phyloP scores from a whole-genome alignment of 2,329 filamentous ascomycete species.

The Xylariaceae sp. region DNA sequence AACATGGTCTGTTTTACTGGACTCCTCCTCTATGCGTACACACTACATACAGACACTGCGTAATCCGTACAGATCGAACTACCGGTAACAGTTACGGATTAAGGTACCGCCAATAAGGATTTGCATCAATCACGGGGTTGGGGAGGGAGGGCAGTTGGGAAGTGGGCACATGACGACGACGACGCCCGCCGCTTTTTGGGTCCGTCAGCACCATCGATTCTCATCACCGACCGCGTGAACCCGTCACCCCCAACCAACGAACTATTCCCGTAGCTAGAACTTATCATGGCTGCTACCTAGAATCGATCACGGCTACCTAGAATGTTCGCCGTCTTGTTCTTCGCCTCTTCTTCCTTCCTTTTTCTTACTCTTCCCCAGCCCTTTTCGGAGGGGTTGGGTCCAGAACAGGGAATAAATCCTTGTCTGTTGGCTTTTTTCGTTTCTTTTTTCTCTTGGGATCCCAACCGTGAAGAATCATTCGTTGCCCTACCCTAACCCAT shows the following conservation, averaged over 20 bases:
- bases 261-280: no score
- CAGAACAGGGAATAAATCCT: neutral
- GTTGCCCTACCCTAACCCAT: neutral
- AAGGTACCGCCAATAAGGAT: neutral
- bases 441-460: neutral
- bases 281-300: no score
- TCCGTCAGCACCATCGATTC: neutral
- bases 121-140: neutral
- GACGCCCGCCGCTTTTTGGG: neutral
- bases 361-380: no score
- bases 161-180: neutral
- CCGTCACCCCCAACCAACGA: no score
- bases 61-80: neutral
- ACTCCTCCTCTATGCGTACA: neutral
- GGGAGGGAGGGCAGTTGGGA: neutral
- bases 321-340: no score
- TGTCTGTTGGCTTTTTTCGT: neutral
- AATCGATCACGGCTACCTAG: no score
- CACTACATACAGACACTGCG: neutral
- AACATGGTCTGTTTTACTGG: no score
- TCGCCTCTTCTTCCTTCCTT: no score
- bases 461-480: neutral
- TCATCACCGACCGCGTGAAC: neutral
- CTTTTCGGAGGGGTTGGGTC: no score
- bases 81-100: neutral